Evolutionary conservation across 2,329 filamentous ascomycete genomes (phyloP), one percentile per base, ranked within the genome.

Genomic region (Cladosporium sphaerospermum): DNA sequence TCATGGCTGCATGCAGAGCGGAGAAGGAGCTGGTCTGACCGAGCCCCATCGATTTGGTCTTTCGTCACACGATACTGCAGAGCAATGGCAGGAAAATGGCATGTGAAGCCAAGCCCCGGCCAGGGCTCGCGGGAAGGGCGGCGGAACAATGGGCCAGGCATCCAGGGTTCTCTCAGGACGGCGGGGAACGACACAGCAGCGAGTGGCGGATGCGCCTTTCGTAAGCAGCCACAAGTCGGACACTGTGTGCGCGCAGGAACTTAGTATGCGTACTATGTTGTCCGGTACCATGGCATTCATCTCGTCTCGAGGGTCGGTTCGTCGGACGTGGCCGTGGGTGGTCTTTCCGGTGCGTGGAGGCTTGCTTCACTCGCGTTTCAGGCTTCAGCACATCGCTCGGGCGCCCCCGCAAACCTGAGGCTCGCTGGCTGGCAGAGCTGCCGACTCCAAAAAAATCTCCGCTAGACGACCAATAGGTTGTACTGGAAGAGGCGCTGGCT

Each of bases 1-100:
- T 49, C 46, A 41, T 49, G 46, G 46, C 47, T 50, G 37, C 28
- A 19, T 14, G 37, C 37, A 50, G 47, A 50, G 47, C 47, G 47
- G 47, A 50, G 47, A 47, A 47, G 45, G 23, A 49, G 39, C 39
- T 50, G 47, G 47, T 50, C 47, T 50, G 47, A 50, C 47, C 47
- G 47, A 42, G 47, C 39, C 40, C 40, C 40, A 42, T 14, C 16
- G 36, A 49, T 39, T 50, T 41, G 28, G 42, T 50, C 47, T 34
- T 50, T 50, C 47, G 47, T 50, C 47, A 50, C 47, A 43, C 39
- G 47, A 50, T 50, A 39, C 47, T 14, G 39, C 47, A 39, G 40
- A 31, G 42, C 42, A 42, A 42, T 50, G 47, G 37, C 47, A 39
- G 40, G 39, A 50, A 50, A 42, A 42, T 50, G 47, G 37, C 47